These are phyloP conservation scores for Ustilago xerochloae DNA, from an alignment of 1,284 basidiomycete genomes.

Conservation along the genomic window DNA sequence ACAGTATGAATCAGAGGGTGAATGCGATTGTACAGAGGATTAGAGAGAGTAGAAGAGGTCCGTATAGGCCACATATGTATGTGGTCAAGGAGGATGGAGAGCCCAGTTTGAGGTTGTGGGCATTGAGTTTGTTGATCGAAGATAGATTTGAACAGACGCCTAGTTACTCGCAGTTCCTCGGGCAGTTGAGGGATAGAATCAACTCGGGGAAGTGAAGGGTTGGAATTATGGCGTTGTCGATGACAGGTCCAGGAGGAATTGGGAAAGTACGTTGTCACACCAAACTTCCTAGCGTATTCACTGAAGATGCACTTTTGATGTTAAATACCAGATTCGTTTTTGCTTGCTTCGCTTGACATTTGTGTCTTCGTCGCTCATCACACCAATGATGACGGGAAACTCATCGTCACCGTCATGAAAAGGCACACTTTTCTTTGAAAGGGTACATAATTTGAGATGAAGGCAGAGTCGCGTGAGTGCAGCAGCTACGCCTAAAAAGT, in stretches of 20 bases:
- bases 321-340: conserved; percentile 8
- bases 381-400: too few species aligned
- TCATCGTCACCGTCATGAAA: too few species aligned
- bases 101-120: conserved; percentile 87
- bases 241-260: background rate
- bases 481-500: too few species aligned
- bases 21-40: conserved; percentile 93
- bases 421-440: too few species aligned
- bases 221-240: background rate
- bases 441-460: background rate
- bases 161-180: conserved; percentile 92
- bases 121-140: conserved; percentile 91
- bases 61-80: conserved; percentile 94
- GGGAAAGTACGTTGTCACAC: too few species aligned
- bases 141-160: conserved; percentile 93
- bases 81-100: conserved; percentile 98
- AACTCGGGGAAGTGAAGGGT: conserved; percentile 53
- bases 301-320: background rate
- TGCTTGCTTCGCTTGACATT: too few species aligned
- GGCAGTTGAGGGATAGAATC: conserved; percentile 62
- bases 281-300: too few species aligned
- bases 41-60: conserved; percentile 83
- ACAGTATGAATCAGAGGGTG: conserved; percentile 90
- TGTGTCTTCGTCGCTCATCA: too few species aligned
- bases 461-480: background rate